Evolutionary conservation across 2,329 filamentous ascomycete species (phyloP).

Genomic region (Alternaria metachromatica): DNA sequence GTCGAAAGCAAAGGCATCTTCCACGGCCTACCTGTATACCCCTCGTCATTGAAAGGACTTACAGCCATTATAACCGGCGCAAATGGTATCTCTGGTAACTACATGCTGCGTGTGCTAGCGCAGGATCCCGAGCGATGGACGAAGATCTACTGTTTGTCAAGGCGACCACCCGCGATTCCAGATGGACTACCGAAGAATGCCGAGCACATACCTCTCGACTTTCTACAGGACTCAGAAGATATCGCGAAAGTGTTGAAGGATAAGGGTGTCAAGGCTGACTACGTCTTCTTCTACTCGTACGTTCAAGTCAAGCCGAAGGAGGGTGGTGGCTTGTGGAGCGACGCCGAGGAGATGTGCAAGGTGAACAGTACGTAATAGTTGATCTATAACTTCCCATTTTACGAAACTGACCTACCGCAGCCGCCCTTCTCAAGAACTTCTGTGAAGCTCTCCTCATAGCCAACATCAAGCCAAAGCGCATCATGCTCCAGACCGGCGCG

Average conservation of each 20-base stretch:
- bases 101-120: conserved; percentile 58
- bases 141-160: conserved; percentile 59
- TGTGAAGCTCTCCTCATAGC: conserved; percentile 52
- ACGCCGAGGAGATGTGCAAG: conserved; percentile 58
- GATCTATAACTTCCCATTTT: not conserved
- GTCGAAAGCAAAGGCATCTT: conserved; percentile 54
- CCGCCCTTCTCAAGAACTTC: conserved; percentile 57
- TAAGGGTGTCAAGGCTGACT: conserved; percentile 48
- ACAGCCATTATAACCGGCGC: conserved; percentile 62
- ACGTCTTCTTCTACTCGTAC: conserved; percentile 64
- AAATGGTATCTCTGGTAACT: conserved; percentile 61
- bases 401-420: conserved; percentile 9
- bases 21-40: conserved; percentile 57
- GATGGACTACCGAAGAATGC: conserved; percentile 46
- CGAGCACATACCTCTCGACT: conserved; percentile 53
- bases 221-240: conserved; percentile 46
- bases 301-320: conserved; percentile 58
- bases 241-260: conserved; percentile 47
- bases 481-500: conserved; percentile 60
- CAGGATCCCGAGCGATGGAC: conserved; percentile 58
- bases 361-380: conserved; percentile 49
- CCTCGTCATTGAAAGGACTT: conserved; percentile 51
- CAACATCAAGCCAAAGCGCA: conserved; percentile 53
- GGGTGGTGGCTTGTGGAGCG: conserved; percentile 56
- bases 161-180: conserved; percentile 54